Conservation (phyloP, 805 yeast species). For the Zygosaccharomyces bailii region DNA sequence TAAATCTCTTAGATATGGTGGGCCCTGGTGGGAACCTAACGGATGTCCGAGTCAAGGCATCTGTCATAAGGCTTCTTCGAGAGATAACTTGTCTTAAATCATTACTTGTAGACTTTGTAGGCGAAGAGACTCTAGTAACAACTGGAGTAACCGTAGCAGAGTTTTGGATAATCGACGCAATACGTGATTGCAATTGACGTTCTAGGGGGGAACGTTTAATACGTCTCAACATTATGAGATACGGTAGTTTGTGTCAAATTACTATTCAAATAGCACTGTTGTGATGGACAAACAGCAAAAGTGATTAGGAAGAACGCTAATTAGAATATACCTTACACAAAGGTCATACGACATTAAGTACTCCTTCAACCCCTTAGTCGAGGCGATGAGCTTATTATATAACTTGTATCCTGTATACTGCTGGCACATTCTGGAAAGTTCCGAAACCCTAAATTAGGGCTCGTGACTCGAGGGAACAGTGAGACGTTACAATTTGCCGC, state of each 20-base stretch:
- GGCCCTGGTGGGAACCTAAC: background rate
- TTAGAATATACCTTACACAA: background rate
- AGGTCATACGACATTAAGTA: background rate
- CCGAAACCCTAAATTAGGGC: constrained; percentile 1
- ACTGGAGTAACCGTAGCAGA: background rate
- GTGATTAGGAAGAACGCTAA: background rate
- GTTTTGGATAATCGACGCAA: background rate
- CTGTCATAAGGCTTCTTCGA: background rate
- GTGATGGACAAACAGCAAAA: background rate
- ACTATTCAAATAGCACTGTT: background rate
- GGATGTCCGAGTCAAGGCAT: background rate
- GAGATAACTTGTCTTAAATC: background rate
- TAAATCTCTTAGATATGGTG: constrained; percentile 8
- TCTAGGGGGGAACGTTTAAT: constrained; percentile 12
- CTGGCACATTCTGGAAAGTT: constrained; percentile 8
- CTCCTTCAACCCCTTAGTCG: background rate
- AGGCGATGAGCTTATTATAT: background rate
- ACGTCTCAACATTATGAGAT: constrained; percentile 12
- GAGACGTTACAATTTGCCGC: constrained; percentile 1
- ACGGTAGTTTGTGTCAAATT: background rate
- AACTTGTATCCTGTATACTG: background rate
- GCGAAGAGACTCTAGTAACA: background rate
- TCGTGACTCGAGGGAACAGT: background rate
- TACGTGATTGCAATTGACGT: constrained; percentile 11
- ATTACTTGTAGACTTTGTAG: background rate